Evolutionary conservation across 2,329 filamentous ascomycete species (phyloP), one percentile per base, ranked within the genome.

Genomic region (Sclerotinia subarctica): DNA sequence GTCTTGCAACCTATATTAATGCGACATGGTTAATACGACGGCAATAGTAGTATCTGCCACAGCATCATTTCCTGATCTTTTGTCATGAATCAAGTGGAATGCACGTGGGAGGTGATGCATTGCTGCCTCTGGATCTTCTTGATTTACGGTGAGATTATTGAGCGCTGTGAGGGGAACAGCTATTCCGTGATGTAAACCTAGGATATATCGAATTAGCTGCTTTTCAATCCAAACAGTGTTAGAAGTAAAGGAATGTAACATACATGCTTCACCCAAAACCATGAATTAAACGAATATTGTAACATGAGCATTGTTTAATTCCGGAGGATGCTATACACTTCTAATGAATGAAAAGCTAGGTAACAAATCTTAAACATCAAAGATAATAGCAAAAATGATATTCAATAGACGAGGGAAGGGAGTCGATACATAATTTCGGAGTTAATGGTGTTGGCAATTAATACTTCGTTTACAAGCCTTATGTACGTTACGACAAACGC

Each of bases 181-280:
- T 32, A 78, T 67, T 6, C 72, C 67, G 32, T 72, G 71, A 65
- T 78, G 76, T 69, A 78, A 78, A 64, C 73, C 76, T 76, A 6
- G 24, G n/a, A 47, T 42, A 11, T 32, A 2, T n/a, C 13, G 24
- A 6, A 46, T 47, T n/a, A 46, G 42, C 26, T n/a, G 10, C 32
- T 32, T 29, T 47, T 19, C 13, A 29, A n/a, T 24, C 3, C 11
- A 13, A 38, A 10, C 10, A 10, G 35, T 38, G 2, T 6, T n/a
- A 46, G 42, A 13, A 5, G 11, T 5, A 19, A 19, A 13, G 19
- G 44, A 13, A 19, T n/a, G 57, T 11, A 15, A 21, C 24, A 2
- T 59, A 32, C 19, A 56, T 0, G 24, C 17, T 32, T 46, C 24
- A 10, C 32, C 42, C 15, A 15, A 29, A 47, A 59, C 15, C 42